A percentile compares a stretch with the other conserved stretches of the same genome.
phyloP scores from a whole-genome alignment of 306 rosid species.

The Cicer judaicum region DNA sequence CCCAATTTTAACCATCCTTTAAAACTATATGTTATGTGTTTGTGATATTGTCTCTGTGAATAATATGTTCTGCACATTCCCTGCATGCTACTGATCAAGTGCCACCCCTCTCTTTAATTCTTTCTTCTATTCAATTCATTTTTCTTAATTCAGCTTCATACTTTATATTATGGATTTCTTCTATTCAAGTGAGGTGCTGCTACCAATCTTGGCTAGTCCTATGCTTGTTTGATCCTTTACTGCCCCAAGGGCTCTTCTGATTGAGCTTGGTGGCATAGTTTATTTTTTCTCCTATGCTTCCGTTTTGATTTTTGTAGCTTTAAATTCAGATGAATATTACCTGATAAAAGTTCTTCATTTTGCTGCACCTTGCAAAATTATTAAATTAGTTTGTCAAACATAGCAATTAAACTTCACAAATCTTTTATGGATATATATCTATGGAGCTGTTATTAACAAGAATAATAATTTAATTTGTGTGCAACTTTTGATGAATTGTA shows the following conservation, averaged over 20 bases:
- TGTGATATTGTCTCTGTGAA: no score
- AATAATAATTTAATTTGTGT: background rate
- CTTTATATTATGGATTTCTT: no score
- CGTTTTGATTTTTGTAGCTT: slow-evolving; percentile 19
- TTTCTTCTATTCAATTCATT: no score
- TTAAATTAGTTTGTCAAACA: slow-evolving; percentile 3
- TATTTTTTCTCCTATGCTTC: background rate
- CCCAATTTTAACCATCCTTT: no score
- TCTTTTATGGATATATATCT: slow-evolving; percentile 12
- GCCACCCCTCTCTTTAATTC: no score
- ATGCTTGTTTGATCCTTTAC: slow-evolving; percentile 96
- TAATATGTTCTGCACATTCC: no score
- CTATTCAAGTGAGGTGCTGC: slow-evolving; percentile 77
- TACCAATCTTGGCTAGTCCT: slow-evolving; percentile 87
- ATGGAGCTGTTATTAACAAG: background rate
- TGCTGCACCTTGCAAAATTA: slow-evolving; percentile 32
- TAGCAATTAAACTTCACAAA: slow-evolving; percentile 2
- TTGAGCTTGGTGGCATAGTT: slow-evolving; percentile 67
- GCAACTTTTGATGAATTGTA: background rate
- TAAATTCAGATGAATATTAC: slow-evolving; percentile 17
- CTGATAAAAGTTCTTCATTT: slow-evolving; percentile 29
- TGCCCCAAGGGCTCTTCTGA: slow-evolving; percentile 84
- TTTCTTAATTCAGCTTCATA: no score
- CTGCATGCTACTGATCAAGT: no score
- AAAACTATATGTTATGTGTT: no score